Base-by-base conservation (phyloP, 1,284 basidiomycete genomes). In the Malassezia arunalokei region DNA sequence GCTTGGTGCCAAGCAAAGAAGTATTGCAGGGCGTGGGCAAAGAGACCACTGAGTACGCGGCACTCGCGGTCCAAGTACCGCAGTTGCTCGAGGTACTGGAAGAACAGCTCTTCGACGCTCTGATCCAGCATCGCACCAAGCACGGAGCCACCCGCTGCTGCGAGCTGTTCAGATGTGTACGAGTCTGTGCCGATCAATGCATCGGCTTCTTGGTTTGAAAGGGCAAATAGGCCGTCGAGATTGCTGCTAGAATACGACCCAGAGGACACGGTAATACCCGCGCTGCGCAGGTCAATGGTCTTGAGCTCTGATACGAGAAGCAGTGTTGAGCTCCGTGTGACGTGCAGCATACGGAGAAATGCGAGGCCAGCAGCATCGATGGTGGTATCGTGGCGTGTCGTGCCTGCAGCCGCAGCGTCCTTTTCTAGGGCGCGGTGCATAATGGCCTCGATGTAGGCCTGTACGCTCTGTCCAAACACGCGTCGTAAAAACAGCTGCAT, bases 401-500 rank as follows among this genome's bases (percentile, higher is more conserved):
- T 31, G 3, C 33, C 20, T 8, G 43, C 17, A 11, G 38, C 39
- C 3, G 7, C 28, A 4, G 53, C 43, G 39, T 56, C 47, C 3
- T 24, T 20, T 3, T 33, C 49, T 11, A 43, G 44, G 8, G 55
- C 67, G 32, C 66, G 67, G 29, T 65, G 59, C 68, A 73, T 71
- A 43, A 73, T 55, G 9, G 66, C 63, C 50, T 73, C 70, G 40
- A 73, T 63, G 43, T 66, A 68, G 24, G 57, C 61, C 48, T 71
- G 68, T 3, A 73, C 65, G 20, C 91, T 89, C 77, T 99, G 94
- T 0, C 91, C 92, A 75, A 99, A 99, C 0, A 98, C 88, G 35
- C 94, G 80, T 72, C 96, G 94, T 38, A 99, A 75, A 75, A 99
- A 98, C 6, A 96, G 91, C 74, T 95, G 89, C 89, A 98, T 92